Evolutionary conservation across 106 monocot genomes (phyloP).

Genomic region (Dioscorea alata): DNA sequence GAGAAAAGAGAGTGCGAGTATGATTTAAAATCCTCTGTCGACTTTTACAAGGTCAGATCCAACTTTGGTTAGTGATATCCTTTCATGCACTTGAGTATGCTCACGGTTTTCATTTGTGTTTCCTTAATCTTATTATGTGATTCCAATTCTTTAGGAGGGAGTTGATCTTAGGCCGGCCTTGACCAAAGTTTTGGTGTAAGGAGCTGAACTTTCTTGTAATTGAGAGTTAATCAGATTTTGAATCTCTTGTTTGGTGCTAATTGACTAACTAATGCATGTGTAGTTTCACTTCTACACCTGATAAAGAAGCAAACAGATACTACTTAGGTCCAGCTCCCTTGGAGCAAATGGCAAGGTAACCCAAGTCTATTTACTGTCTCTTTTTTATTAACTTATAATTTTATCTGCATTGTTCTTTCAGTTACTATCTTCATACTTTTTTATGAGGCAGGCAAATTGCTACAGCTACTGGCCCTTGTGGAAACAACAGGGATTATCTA

Average conservation of each 20-base stretch:
- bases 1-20: slow-evolving; percentile 92
- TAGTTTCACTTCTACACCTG: slow-evolving; percentile 73
- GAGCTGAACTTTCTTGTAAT: background rate
- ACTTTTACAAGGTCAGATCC: slow-evolving; percentile 61
- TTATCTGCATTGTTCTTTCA: too few species aligned
- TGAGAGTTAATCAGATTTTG: background rate
- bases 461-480: slow-evolving; percentile 82
- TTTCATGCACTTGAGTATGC: too few species aligned
- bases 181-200: slow-evolving; percentile 72
- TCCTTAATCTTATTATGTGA: background rate
- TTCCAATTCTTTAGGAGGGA: slow-evolving; percentile 44
- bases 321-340: slow-evolving; percentile 83
- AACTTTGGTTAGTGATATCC: background rate
- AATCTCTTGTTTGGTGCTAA: background rate
- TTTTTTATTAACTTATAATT: too few species aligned
- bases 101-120: too few species aligned
- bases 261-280: background rate
- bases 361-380: too few species aligned
- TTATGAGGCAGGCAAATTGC: slow-evolving; percentile 71
- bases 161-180: slow-evolving; percentile 31
- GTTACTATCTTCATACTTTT: too few species aligned
- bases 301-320: slow-evolving; percentile 55
- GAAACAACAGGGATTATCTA: slow-evolving; percentile 87
- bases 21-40: slow-evolving; percentile 57
- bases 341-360: slow-evolving; percentile 90